These are phyloP conservation scores for Pichia sp. DNA, from an alignment of 1,139 yeast genomes.

Conservation along the genomic window DNA sequence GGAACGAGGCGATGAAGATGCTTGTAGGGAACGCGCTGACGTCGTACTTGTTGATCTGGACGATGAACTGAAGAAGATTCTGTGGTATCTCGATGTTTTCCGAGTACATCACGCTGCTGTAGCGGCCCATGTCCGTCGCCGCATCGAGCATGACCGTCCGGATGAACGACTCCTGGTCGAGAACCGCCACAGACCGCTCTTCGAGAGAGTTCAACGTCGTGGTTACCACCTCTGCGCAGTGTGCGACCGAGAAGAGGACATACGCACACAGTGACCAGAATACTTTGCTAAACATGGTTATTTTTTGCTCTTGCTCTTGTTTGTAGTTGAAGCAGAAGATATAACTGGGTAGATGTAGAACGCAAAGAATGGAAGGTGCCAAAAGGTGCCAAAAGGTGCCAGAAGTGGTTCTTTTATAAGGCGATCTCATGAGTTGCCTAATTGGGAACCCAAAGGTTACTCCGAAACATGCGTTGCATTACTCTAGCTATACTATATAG, in stretches of 20 bases:
- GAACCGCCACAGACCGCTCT: slow-evolving; percentile 30
- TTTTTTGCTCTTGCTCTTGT: not conserved
- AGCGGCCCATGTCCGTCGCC: slow-evolving; percentile 23
- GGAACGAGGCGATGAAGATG: slow-evolving; percentile 35
- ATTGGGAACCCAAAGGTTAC: slow-evolving; percentile 14
- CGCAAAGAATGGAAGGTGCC: not conserved
- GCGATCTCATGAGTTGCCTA: slow-evolving; percentile 8
- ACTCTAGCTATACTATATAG: slow-evolving; percentile 1
- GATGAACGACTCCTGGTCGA: slow-evolving; percentile 30
- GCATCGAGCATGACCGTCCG: slow-evolving; percentile 33
- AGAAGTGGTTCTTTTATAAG: not conserved
- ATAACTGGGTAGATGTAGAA: too few species aligned
- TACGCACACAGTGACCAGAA: not conserved
- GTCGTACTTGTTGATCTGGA: slow-evolving; percentile 22
- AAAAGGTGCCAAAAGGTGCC: not conserved
- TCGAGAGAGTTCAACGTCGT: slow-evolving; percentile 21
- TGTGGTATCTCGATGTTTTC: slow-evolving; percentile 33
- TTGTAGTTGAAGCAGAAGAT: not conserved
- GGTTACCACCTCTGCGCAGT: slow-evolving; percentile 12
- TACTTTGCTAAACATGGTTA: not conserved
- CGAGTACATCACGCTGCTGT: slow-evolving; percentile 31
- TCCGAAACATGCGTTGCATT: slow-evolving; percentile 7
- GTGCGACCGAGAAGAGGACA: not conserved
- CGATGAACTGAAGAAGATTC: slow-evolving; percentile 32
- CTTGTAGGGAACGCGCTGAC: slow-evolving; percentile 26